Base-by-base conservation (phyloP, 768 basidiomycete species). In the Calocera viscosa region DNA sequence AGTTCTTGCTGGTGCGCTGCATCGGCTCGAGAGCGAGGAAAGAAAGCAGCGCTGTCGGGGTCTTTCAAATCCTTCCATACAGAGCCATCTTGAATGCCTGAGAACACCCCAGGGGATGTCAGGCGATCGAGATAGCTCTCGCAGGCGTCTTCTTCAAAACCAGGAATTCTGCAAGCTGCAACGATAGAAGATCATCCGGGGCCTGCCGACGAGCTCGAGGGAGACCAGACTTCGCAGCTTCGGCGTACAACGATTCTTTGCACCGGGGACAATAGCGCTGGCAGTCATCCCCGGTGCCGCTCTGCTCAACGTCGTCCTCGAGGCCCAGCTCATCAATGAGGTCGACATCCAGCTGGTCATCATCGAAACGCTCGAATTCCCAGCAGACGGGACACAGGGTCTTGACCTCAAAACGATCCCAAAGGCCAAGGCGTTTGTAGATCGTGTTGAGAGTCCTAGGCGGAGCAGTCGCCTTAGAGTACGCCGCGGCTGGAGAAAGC, bases 21-120 rank as follows among this genome's bases (percentile, higher is more conserved):
- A 26, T 75, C 0, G 72, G 73, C 14, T 68, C 67, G 11, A 70
- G 53, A 19, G 68, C 39, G 67, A 0, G 65, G 66, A 63, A 67
- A 67, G 60, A 67, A 67, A 1, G 28, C 28, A 10, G 12, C 22
- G 14, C n/a, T 7, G 35, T 67, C 66, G 22, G 66, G 32, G 0
- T 16, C 60, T 22, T 63, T 2, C 2, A 67, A 2, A n/a, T 41
- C 40, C 22, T 67, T 26, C 67, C 67, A 67, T 0, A 67, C 39
- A 2, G 40, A 26, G 1, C 67, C 67, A 49, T 67, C 67, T 63
- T 64, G 63, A 12, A 67, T 17, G 33, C 41, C 24, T 16, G 33
- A 2, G 28, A 64, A 26, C 10, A 2, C 11, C 0, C 32, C 63
- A 11, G n/a, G 16, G 1, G 28, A 1, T 19, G n/a, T 17, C 1